A percentile compares a stretch with the other conserved stretches of the same genome.
phyloP scores from a whole-genome alignment of 2,329 filamentous ascomycete genomes.

The Colletotrichum siamense region DNA sequence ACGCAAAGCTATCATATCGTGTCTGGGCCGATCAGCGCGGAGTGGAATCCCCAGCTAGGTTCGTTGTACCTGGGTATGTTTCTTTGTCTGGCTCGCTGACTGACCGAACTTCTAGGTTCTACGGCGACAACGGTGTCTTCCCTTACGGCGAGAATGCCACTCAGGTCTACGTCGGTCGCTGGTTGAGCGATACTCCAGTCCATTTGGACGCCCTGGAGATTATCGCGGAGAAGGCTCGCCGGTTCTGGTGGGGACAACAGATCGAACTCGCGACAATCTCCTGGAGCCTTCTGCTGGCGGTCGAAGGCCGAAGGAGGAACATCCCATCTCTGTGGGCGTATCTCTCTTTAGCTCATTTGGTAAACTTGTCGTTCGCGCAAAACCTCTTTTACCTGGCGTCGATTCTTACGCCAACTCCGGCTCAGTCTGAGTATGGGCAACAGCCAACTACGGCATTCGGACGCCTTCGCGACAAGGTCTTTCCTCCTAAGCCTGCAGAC shows the following conservation, averaged over 20 bases:
- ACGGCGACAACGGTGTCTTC: constrained; percentile 39
- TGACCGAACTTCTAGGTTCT: constrained; percentile 22
- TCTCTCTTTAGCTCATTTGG: constrained; percentile 61
- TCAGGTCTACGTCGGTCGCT: constrained; percentile 48
- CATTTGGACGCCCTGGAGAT: constrained; percentile 59
- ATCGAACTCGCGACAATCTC: constrained; percentile 58
- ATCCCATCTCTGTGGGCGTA: constrained; percentile 62
- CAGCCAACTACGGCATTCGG: constrained; percentile 34
- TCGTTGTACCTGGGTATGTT: constrained; percentile 21
- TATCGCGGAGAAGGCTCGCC: constrained; percentile 56
- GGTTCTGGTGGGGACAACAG: constrained; percentile 69
- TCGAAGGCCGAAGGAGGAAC: constrained; percentile 63
- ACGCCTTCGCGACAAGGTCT: constrained; percentile 32
- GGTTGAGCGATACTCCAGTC: constrained; percentile 59
- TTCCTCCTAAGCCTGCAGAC: constrained; percentile 46
- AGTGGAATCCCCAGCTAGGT: constrained; percentile 42
- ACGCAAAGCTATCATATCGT: constrained; percentile 52
- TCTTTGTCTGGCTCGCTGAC: constrained; percentile 6
- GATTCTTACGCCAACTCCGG: constrained; percentile 58
- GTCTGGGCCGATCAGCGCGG: constrained; percentile 51
- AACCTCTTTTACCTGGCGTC: constrained; percentile 68
- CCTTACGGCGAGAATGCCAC: constrained; percentile 31
- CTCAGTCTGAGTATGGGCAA: constrained; percentile 34
- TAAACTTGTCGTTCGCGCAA: constrained; percentile 66
- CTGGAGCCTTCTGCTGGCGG: constrained; percentile 62